A percentile compares a stretch with the other conserved stretches of the same genome.
Conservation (phyloP, 257 asterid genomes). For the Misopates orontium region DNA sequence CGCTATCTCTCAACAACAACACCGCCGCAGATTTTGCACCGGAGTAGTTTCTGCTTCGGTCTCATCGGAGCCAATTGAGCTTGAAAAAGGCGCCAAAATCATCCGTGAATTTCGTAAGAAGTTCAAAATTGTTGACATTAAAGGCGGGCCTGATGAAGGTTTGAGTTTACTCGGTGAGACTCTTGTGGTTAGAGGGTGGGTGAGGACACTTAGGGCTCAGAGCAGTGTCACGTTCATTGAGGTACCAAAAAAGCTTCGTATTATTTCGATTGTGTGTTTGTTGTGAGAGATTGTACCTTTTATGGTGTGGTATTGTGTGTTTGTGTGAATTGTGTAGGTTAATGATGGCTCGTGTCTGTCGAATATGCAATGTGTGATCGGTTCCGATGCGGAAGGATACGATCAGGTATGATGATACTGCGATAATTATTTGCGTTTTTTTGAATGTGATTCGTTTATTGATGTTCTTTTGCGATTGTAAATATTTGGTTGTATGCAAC, state of each 20-base stretch:
- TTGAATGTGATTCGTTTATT: not conserved
- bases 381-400: slow-evolving; percentile 80
- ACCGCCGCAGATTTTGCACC: slow-evolving; percentile 54
- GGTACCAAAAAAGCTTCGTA: slow-evolving; percentile 30
- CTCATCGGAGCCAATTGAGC: slow-evolving; percentile 46
- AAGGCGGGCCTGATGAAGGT: slow-evolving; percentile 78
- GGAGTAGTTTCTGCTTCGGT: slow-evolving; percentile 48
- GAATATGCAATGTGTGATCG: slow-evolving; percentile 92
- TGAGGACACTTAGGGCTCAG: slow-evolving; percentile 83
- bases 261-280: slow-evolving; percentile 10
- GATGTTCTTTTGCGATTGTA: slow-evolving; percentile 4
- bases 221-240: slow-evolving; percentile 85
- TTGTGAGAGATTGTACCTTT: slow-evolving; percentile 14
- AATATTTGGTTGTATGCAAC: not conserved
- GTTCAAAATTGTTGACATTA: slow-evolving; percentile 69
- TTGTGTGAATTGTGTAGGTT: slow-evolving; percentile 67
- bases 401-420: slow-evolving; percentile 60
- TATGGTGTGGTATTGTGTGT: slow-evolving; percentile 24
- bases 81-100: slow-evolving; percentile 40
- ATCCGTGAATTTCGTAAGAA: slow-evolving; percentile 75
- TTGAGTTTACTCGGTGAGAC: slow-evolving; percentile 65
- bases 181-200: slow-evolving; percentile 89
- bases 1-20: slow-evolving; percentile 34
- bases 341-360: slow-evolving; percentile 98
- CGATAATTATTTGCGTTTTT: slow-evolving; percentile 8